Evolutionary conservation across 805 yeast species (phyloP), one percentile per base, ranked within the genome.

Genomic region (Candida vaughaniae): DNA sequence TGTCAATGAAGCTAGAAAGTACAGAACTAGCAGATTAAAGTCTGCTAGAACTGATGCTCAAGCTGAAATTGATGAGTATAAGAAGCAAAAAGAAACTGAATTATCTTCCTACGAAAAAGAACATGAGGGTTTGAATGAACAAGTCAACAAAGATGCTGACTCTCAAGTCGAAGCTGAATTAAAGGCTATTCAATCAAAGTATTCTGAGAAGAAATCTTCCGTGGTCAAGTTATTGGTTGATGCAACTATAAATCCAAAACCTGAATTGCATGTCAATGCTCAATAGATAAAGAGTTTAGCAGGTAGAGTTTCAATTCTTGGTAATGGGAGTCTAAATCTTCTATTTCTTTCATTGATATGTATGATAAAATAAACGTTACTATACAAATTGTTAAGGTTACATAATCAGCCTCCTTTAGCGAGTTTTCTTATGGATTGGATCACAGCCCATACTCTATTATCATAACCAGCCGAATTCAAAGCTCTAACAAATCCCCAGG

Each of bases 31-130:
- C 49, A 85, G 89, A 48, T 75, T 93, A 60, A 93, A 91, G 77
- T 90, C 93, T 31, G 96, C 98, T 36, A 91, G 89, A 71, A 69
- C 82, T 16, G 98, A 93, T 61, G 99, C 99, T 25, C 84, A 88
- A 47, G 68, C 73, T 39, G 99, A 93, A 64, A 87, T 93, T 53
- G 85, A 81, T 48, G 82, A 79, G 39, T 93, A 93, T 77, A 90
- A 86, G 73, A 60, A 72, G 34, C 77, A 80, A 60, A 91, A 90
- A 71, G 96, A 90, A 47, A 69, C 66, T 32, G 96, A 91, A 65
- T 78, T 91, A 64, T 75, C 77, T 57, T 67, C 77, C 46, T 82
- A 73, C 54, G 93, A 87, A 60, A 64, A 73, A 27, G 79, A 81
- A 60, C 87, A 85, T 57, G 75, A 82, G 39, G 89, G 89, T 10